Conservation (phyloP, 257 asterid genomes). For the Anisodus tanguticus region DNA sequence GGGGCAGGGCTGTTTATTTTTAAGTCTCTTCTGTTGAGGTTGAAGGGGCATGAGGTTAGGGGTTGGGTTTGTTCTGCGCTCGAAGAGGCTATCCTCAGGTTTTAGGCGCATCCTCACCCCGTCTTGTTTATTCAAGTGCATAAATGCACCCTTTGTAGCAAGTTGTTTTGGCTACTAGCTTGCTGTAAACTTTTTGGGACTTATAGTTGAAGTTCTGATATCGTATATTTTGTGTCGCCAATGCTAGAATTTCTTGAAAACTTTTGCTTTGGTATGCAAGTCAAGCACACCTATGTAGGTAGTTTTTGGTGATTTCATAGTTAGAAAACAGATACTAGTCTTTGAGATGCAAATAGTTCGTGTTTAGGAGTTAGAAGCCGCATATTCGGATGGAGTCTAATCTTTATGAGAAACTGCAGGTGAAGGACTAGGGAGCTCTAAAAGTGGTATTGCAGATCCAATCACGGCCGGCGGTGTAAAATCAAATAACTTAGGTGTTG, state of each 20-base stretch:
- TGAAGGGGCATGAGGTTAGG: background rate
- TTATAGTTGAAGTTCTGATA: background rate
- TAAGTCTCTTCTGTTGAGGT: background rate
- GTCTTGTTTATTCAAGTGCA: conserved; percentile 16
- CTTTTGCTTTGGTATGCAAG: background rate
- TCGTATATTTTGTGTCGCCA: background rate
- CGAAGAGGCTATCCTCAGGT: background rate
- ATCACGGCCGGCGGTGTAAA: conserved; percentile 82
- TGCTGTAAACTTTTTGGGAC: background rate
- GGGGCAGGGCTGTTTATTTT: background rate
- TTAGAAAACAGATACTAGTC: background rate
- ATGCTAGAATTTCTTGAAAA: background rate
- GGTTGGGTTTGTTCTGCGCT: background rate
- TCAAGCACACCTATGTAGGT: background rate
- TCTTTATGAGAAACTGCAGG: conserved; percentile 48
- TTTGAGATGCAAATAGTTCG: conserved; percentile 11
- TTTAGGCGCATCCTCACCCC: background rate
- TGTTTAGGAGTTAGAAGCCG: background rate
- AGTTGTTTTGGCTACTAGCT: conserved; percentile 7
- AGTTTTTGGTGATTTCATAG: background rate
- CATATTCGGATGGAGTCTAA: conserved; percentile 18
- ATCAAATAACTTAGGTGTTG: conserved; percentile 85
- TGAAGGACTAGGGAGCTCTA: conserved; percentile 91
- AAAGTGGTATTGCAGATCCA: conserved; percentile 83
- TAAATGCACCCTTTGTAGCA: background rate